Evolutionary conservation across 495 filamentous ascomycete species (phyloP).

Genomic region (Penicillium cosmopolitanum): DNA sequence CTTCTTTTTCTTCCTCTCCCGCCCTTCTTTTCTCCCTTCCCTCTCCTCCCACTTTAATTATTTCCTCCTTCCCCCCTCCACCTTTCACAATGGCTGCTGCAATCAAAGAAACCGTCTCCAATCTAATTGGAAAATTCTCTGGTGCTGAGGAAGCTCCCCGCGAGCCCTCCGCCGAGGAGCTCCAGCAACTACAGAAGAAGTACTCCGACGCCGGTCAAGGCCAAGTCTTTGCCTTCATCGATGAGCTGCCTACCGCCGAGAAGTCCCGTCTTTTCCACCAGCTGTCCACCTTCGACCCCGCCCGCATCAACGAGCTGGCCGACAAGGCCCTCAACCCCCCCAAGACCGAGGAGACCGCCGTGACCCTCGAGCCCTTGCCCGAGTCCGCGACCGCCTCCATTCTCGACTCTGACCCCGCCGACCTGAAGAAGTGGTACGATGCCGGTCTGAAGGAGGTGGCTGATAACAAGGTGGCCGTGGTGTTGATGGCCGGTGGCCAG

Average conservation of each 20-base stretch:
- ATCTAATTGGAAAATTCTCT: slow-evolving; percentile 60
- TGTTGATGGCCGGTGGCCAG: slow-evolving; percentile 96
- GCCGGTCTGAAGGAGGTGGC: slow-evolving; percentile 84
- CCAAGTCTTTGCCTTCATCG: slow-evolving; percentile 91
- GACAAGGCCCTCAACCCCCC: slow-evolving; percentile 81
- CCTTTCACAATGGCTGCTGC: slow-evolving; percentile 45
- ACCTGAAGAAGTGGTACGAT: slow-evolving; percentile 83
- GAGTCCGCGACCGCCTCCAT: slow-evolving; percentile 88
- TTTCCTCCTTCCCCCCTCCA: neutral
- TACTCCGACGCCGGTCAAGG: slow-evolving; percentile 81
- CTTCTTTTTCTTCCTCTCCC: slow-evolving; percentile 1
- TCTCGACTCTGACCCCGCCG: slow-evolving; percentile 80
- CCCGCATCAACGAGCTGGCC: slow-evolving; percentile 80
- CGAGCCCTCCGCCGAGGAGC: slow-evolving; percentile 72
- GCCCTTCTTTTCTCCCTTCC: slow-evolving; percentile 2
- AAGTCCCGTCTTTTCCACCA: slow-evolving; percentile 82
- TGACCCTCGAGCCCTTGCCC: slow-evolving; percentile 83
- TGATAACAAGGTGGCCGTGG: slow-evolving; percentile 88
- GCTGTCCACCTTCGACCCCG: slow-evolving; percentile 76
- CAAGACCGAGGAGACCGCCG: slow-evolving; percentile 49
- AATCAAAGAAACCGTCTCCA: slow-evolving; percentile 58
- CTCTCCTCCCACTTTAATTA: slow-evolving; percentile 7
- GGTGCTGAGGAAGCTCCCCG: slow-evolving; percentile 52
- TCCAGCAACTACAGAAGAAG: slow-evolving; percentile 73
- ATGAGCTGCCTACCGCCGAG: slow-evolving; percentile 70